A percentile compares a stretch with the other conserved stretches of the same genome.
phyloP scores from a whole-genome alignment of 179 eudicot species.

The Nepenthes alata region DNA sequence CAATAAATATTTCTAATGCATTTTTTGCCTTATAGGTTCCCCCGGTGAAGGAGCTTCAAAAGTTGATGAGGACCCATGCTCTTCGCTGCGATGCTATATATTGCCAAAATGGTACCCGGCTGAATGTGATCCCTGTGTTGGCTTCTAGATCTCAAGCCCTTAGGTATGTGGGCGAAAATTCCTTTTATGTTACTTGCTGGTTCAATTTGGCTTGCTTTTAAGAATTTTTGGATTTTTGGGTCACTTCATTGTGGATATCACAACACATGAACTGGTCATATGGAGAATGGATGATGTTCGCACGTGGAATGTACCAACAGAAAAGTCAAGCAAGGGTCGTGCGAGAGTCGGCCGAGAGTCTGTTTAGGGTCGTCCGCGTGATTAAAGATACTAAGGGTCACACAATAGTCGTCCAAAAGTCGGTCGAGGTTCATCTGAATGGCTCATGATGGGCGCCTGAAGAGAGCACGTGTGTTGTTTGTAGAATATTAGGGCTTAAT shows the following conservation, averaged over 20 bases:
- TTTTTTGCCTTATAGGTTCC: conserved; percentile 40
- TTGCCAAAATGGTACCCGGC: conserved; percentile 63
- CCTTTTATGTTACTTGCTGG: background rate
- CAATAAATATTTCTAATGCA: background rate
- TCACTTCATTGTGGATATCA: background rate
- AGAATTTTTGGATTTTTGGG: background rate
- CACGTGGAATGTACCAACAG: too few species aligned
- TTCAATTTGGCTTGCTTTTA: background rate
- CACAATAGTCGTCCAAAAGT: too few species aligned
- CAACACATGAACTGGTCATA: too few species aligned
- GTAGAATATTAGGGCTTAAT: too few species aligned
- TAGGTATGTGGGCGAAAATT: conserved; percentile 29
- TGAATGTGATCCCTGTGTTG: conserved; percentile 78
- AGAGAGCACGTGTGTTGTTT: too few species aligned
- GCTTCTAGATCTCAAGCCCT: conserved; percentile 96
- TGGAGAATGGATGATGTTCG: too few species aligned
- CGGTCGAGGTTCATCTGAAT: too few species aligned
- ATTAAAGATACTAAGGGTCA: too few species aligned
- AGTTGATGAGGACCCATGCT: conserved; percentile 73
- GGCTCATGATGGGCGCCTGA: too few species aligned
- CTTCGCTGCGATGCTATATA: conserved; percentile 80
- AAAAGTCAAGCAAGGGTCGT: too few species aligned
- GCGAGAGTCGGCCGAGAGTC: too few species aligned
- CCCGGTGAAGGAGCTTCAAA: conserved; percentile 62
- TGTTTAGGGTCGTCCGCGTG: too few species aligned